Base-by-base conservation (phyloP, 768 basidiomycete species). In the Leccinum subgranulosum region DNA sequence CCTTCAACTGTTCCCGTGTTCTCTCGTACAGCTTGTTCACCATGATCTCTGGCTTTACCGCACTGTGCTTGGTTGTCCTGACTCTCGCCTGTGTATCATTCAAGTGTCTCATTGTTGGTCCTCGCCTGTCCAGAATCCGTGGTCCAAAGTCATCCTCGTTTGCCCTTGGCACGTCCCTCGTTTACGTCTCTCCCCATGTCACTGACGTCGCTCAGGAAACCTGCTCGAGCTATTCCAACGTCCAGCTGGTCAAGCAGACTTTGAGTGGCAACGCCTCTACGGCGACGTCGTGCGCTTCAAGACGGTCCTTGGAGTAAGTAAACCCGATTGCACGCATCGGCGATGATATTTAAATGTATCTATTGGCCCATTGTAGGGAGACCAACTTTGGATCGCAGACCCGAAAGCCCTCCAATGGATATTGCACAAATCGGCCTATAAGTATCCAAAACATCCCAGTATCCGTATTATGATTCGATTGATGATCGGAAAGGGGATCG, bases 381-480 rank as follows among this genome's bases (percentile, higher is more conserved):
- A 81, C 57, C 71, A 75, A 27, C 76, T 82, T 14, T 63, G 81
- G 33, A 58, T 82, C 7, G 69, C 78, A 7, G 81, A 83, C 63
- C 76, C 79, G 4, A 82, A 82, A 60, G 80, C 79, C 10, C 49
- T 75, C 0, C 71, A 66, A 33, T 62, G 63, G 53, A 72, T 82
- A 36, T 75, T 77, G 56, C 74, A 76, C 23, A 77, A 77, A 1
- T 70, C 76, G 2, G 76, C 72, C 3, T 78, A 82, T 56, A 69
- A 69, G 21, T 84, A 76, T 56, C 65, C 64, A n/a, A 82, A 80
- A 56, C 75, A 57, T 19, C 57, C 28, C 27, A 68, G 74, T 17
- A 52, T 65, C 51, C 64, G 69, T 36, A 50, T 59, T 8, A n/a
- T 52, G 27, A 5, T 36, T 43, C 41, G 19, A 21, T 43, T 43